phyloP scores from a whole-genome alignment of 2,329 filamentous ascomycete genomes.

The Dothiorella sarmentorum region DNA sequence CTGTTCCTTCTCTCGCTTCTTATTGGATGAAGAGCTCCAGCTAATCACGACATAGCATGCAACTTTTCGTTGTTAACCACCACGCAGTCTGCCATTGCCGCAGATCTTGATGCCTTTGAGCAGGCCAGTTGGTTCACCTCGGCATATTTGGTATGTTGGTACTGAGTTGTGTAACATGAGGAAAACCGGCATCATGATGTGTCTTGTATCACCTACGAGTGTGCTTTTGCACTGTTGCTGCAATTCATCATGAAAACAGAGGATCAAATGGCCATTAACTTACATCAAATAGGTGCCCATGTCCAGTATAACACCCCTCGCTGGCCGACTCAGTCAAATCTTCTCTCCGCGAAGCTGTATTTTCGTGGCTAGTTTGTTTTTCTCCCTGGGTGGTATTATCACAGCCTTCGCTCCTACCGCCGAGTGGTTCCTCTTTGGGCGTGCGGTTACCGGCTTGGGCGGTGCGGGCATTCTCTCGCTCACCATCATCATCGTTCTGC shows the following conservation, averaged over 20 bases:
- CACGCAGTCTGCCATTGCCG: conserved; percentile 72
- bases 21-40: not conserved
- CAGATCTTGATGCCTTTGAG: conserved; percentile 70
- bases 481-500: conserved; percentile 71
- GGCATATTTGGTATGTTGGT: conserved; percentile 55
- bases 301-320: conserved; percentile 62
- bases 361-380: conserved; percentile 55
- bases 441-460: conserved; percentile 65
- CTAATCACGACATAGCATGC: conserved; percentile 40
- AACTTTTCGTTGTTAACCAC: conserved; percentile 83
- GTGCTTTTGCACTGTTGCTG: too few relatives aligned
- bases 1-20: not conserved
- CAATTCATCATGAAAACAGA: too few relatives aligned
- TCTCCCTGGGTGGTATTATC: conserved; percentile 62
- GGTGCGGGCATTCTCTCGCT: conserved; percentile 70
- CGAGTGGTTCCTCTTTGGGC: conserved; percentile 62
- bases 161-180: not conserved
- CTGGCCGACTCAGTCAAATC: conserved; percentile 68
- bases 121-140: conserved; percentile 78
- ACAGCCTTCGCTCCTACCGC: conserved; percentile 61
- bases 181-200: too few relatives aligned
- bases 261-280: not conserved
- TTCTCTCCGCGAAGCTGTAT: conserved; percentile 68
- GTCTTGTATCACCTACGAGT: too few relatives aligned
- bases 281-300: conserved; percentile 28